Evolutionary conservation across 2,329 filamentous ascomycete genomes (phyloP).

Genomic region (Claviceps capensis): DNA sequence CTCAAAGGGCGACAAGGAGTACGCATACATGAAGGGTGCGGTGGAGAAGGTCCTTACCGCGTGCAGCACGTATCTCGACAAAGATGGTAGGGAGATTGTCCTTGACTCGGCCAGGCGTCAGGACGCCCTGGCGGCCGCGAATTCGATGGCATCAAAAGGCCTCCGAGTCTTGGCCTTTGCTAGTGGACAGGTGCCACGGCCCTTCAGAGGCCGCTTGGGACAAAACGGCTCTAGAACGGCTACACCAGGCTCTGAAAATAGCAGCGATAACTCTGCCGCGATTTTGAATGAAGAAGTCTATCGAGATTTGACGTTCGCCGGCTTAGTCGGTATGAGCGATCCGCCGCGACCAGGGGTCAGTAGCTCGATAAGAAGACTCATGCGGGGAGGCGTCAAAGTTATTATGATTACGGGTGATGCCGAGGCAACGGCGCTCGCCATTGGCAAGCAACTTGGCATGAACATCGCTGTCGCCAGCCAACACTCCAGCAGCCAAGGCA

Average conservation of each 20-base stretch:
- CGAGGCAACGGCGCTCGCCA: conserved; percentile 85
- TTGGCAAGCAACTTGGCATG: conserved; percentile 93
- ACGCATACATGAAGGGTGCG: conserved; percentile 91
- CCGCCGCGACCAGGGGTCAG: conserved; percentile 84
- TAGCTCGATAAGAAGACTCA: conserved; percentile 73
- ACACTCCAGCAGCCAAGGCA: conserved; percentile 39
- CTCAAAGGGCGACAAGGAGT: conserved; percentile 50
- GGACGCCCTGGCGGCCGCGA: conserved; percentile 65
- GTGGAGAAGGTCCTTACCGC: conserved; percentile 74
- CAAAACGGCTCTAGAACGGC: conserved; percentile 31
- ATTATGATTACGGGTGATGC: conserved; percentile 99
- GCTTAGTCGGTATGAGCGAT: conserved; percentile 93
- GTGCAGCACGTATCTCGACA: conserved; percentile 82
- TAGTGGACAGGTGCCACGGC: conserved; percentile 54
- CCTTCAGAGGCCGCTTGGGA: conserved; percentile 26
- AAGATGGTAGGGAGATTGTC: conserved; percentile 73
- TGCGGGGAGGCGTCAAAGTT: conserved; percentile 89
- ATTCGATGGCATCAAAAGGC: conserved; percentile 77
- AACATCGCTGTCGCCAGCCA: conserved; percentile 46
- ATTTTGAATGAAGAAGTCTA: conserved; percentile 58
- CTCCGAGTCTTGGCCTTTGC: conserved; percentile 87
- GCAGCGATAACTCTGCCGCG: conserved; percentile 25
- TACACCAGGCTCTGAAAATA: conserved; percentile 32
- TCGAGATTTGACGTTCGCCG: conserved; percentile 74
- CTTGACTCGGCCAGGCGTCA: conserved; percentile 64